Percentiles rank a stretch among this genome's conserved stretches.
Evolutionary conservation across 768 basidiomycete species (phyloP).

Genomic region (Mycena chlorophos): DNA sequence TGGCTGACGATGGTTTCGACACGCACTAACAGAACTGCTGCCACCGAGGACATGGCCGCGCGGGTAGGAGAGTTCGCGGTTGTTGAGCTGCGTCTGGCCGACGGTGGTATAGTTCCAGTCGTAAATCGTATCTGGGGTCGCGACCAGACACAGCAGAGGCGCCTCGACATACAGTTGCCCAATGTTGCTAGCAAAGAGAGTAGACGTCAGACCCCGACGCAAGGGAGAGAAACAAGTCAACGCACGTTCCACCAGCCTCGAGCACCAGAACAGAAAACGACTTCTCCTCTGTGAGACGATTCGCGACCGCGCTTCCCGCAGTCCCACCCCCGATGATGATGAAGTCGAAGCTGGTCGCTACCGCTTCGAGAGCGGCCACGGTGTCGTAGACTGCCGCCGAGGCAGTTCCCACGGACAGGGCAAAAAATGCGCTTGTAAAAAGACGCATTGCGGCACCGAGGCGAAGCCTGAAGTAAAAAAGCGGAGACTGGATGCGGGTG

Average conservation of each 20-base stretch:
- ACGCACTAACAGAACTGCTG: not conserved
- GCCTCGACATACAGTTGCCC: constrained; percentile 12
- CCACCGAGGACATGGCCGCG: not conserved
- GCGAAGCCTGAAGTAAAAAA: no score
- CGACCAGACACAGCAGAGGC: constrained; percentile 18
- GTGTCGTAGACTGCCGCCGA: no score
- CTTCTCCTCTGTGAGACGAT: constrained; percentile 23
- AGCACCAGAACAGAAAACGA: constrained; percentile 22
- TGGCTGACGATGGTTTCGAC: not conserved
- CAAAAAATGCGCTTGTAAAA: no score
- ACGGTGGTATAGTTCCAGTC: constrained; percentile 32
- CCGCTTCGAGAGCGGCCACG: no score
- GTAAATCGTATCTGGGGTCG: constrained; percentile 23
- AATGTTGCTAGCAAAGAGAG: not conserved
- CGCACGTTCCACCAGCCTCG: constrained; percentile 20
- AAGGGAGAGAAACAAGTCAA: not conserved
- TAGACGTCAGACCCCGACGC: not conserved
- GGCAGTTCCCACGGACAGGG: no score
- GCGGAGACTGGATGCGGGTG: no score
- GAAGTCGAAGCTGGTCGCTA: no score
- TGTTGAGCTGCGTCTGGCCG: not conserved
- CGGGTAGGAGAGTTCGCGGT: not conserved
- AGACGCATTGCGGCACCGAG: no score
- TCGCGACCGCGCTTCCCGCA: constrained; percentile 27
- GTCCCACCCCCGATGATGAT: no score